These are phyloP conservation scores for Pythium scleroteichum DNA, from an alignment of 352 stramenopile genomes.

Conservation along the genomic window DNA sequence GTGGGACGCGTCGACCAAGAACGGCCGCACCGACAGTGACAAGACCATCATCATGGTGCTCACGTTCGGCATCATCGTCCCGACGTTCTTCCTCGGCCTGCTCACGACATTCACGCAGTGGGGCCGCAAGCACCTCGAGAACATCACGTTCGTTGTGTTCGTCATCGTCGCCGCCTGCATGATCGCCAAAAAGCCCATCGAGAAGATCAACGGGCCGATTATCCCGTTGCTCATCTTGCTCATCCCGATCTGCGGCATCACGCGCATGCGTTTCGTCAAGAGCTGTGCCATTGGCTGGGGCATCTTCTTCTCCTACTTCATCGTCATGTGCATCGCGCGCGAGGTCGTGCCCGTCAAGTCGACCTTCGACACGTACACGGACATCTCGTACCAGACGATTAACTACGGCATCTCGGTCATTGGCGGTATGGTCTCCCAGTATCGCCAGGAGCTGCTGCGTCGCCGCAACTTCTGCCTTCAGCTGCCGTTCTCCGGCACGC, in stretches of 20 bases:
- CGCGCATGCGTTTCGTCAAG: constrained; percentile 76
- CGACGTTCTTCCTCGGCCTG: constrained; percentile 53
- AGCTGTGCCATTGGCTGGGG: constrained; percentile 69
- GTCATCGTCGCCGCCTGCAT: constrained; percentile 57
- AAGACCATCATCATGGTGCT: constrained; percentile 48
- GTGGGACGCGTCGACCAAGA: constrained; percentile 34
- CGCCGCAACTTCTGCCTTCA: constrained; percentile 78
- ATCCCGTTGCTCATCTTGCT: constrained; percentile 79
- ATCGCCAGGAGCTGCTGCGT: constrained; percentile 74
- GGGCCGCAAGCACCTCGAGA: constrained; percentile 57
- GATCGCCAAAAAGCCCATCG: constrained; percentile 80
- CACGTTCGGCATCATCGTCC: constrained; percentile 67
- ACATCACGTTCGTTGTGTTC: constrained; percentile 62
- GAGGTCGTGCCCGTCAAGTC: constrained; percentile 33
- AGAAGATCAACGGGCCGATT: constrained; percentile 62
- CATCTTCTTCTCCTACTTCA: constrained; percentile 70
- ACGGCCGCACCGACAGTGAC: constrained; percentile 41
- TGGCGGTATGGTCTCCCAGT: constrained; percentile 83
- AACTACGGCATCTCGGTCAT: constrained; percentile 84
- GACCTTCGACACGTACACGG: constrained; percentile 65
- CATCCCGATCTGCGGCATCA: constrained; percentile 87
- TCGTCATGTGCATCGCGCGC: constrained; percentile 56
- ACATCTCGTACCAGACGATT: constrained; percentile 81
- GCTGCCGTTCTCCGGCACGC: constrained; percentile 69
- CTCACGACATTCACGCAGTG: constrained; percentile 52